These are phyloP conservation scores for Westerdykella sp. DNA, from an alignment of 2,329 filamentous ascomycete genomes.

Conservation along the genomic window DNA sequence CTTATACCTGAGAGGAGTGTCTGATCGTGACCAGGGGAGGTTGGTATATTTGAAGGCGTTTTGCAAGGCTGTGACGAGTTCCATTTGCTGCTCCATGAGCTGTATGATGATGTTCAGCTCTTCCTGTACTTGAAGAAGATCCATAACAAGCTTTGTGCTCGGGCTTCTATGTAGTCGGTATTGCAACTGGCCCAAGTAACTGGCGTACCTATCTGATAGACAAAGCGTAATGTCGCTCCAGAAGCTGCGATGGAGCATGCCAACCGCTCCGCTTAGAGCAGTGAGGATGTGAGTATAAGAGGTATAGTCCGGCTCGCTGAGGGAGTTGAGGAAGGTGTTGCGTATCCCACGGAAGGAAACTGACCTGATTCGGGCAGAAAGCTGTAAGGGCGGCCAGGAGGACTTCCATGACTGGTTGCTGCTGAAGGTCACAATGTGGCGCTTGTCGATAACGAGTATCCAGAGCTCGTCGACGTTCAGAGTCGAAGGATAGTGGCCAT, in stretches of 20 bases:
- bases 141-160: slow-evolving; percentile 41
- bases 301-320: slow-evolving; percentile 34
- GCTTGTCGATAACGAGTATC: slow-evolving; percentile 37
- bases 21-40: slow-evolving; percentile 7
- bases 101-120: slow-evolving; percentile 43
- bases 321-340: slow-evolving; percentile 32
- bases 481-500: slow-evolving; percentile 38
- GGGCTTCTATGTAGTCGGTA: slow-evolving; percentile 39
- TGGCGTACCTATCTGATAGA: slow-evolving; percentile 39
- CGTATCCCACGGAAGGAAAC: slow-evolving; percentile 39
- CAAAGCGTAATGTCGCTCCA: slow-evolving; percentile 40
- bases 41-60: slow-evolving; percentile 5
- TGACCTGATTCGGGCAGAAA: slow-evolving; percentile 37
- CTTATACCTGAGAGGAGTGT: neutral
- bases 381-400: slow-evolving; percentile 39
- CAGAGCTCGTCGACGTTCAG: slow-evolving; percentile 42
- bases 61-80: slow-evolving; percentile 32
- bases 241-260: slow-evolving; percentile 41
- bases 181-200: slow-evolving; percentile 39
- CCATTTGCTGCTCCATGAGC: slow-evolving; percentile 39
- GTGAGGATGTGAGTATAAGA: slow-evolving; percentile 35
- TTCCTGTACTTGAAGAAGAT: slow-evolving; percentile 41
- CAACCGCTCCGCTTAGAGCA: slow-evolving; percentile 37
- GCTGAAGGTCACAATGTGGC: slow-evolving; percentile 40
- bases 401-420: slow-evolving; percentile 42